Evolutionary conservation across 345 rosid species (phyloP), one percentile per base, ranked within the genome.

Genomic region (Eucalyptus rudis): DNA sequence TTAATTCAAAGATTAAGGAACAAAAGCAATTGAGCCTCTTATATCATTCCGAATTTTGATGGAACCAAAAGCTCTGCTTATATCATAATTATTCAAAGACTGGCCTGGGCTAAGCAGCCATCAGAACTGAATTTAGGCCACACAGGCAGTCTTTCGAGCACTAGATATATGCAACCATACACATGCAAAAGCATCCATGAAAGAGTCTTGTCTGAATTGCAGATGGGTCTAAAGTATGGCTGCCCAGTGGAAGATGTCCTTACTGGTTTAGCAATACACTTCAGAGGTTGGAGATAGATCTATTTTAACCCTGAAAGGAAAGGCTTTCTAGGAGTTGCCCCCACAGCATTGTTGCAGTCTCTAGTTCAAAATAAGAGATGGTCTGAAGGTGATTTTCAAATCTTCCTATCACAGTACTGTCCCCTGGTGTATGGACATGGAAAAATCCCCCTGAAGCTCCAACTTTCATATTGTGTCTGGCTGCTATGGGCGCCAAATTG

Each of bases 151-250:
- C 44, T 33, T 68, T 71, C 15, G 15, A 17, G 81, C 24, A 71
- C 81, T 71, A 71, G 24, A 33, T 2, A 71, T 33, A 71, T 33
- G 81, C 44, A 71, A 33, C 20, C 25, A 33, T 16, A n/a, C 87
- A 50, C 15, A 50, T 49, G 44, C 62, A 86, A 29, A 17, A 54
- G 43, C 44, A 27, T n/a, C 10, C 59, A 19, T 86, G 81, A 33
- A 71, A 68, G 33, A 86, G 3, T n/a, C 20, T 86, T 22, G 10
- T 33, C 24, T 51, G 25, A 56, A 36, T 59, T 81, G 87, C 90
- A 94, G 94, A 89, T 93, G 93, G 95, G 95, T 22, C 44, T 91
- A 58, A 90, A 83, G 86, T 94, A 93, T 66, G 94, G 95, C 14
- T 91, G 89, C 62, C 87, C 90, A 22, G 92, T 90, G 14, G 95